phyloP scores from a whole-genome alignment of 1,139 yeast genomes.

The Citeromyces siamensis region DNA sequence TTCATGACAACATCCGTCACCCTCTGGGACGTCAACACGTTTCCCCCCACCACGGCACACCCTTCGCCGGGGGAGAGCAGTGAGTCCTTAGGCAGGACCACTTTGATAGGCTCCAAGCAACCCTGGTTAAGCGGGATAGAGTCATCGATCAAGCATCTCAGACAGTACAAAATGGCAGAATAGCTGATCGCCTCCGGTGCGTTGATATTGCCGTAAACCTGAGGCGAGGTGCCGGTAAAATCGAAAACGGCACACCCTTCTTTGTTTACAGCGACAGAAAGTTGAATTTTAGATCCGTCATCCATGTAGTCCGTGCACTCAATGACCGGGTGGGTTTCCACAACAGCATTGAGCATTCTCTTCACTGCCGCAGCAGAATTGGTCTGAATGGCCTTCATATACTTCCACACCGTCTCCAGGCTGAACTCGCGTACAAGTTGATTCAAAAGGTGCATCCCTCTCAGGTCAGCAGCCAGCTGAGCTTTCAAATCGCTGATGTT shows the following conservation, averaged over 20 bases:
- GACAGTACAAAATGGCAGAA: slow-evolving; percentile 29
- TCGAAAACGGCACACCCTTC: slow-evolving; percentile 42
- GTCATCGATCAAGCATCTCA: slow-evolving; percentile 29
- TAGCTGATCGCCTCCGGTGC: slow-evolving; percentile 30
- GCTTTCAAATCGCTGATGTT: slow-evolving; percentile 55
- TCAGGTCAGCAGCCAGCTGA: slow-evolving; percentile 55
- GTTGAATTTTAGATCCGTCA: slow-evolving; percentile 43
- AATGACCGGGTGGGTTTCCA: slow-evolving; percentile 21
- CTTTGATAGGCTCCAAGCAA: slow-evolving; percentile 27
- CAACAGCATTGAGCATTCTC: slow-evolving; percentile 24
- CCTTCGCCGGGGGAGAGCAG: slow-evolving; percentile 27
- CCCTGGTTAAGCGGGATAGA: slow-evolving; percentile 35
- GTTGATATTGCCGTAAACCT: slow-evolving; percentile 28
- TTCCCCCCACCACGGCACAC: slow-evolving; percentile 36
- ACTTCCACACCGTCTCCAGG: slow-evolving; percentile 35
- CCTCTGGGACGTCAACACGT: slow-evolving; percentile 35
- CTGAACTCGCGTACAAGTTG: slow-evolving; percentile 38
- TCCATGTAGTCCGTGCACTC: slow-evolving; percentile 43
- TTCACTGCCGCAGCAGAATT: slow-evolving; percentile 48
- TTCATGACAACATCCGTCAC: slow-evolving; percentile 27
- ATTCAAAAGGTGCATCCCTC: slow-evolving; percentile 40
- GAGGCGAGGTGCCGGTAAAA: slow-evolving; percentile 36
- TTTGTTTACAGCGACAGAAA: slow-evolving; percentile 29
- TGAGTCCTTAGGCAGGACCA: slow-evolving; percentile 26
- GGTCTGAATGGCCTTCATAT: slow-evolving; percentile 49